Base-by-base conservation (phyloP, 169 alveolate species). In the Cryptosporidium felis region DNA sequence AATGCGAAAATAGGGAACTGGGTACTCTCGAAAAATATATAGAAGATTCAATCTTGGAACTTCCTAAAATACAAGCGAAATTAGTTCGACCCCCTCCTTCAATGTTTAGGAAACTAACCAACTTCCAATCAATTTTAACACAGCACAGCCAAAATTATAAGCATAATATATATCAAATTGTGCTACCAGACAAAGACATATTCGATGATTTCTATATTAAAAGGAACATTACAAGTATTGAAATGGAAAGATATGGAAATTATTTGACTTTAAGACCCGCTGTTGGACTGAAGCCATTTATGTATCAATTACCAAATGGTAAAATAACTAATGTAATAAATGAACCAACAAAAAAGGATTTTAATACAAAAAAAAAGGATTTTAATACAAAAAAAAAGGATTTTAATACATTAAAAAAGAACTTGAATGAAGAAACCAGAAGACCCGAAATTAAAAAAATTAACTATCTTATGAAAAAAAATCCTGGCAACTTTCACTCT, bases 291-390 rank as follows among this genome's bases (percentile, higher is more conserved):
- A 47, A 8, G 21, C 81, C 49, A 28, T 16, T 10, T 2, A 65
- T n/a, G 51, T 65, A 23, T 30, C 81, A 65, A 32, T 44, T 65
- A 46, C 62, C 81, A 8, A 23, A 65, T 65, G 81, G 81, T 14
- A 18, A 34, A 10, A 18, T 9, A 26, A 18, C 28, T 9, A n/a
- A 12, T 18, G 38, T 62, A 8, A 28, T 28, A 16, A 4, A 23
- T 1, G 32, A 12, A 47, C 26, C 45, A 5, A n/a, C 2, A 14
- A 21, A 0, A 28, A 42, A 21, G 12, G 62, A 28, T 21, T n/a
- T n/a, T n/a, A n/a, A n/a, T n/a, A n/a, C n/a, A n/a, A n/a, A n/a
- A n/a, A n/a, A n/a, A n/a, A n/a, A n/a, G n/a, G n/a, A n/a, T n/a
- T n/a, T n/a, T n/a, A n/a, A n/a, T n/a, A n/a, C n/a, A n/a, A n/a